Percentiles rank a stretch among this genome's conserved stretches.
Evolutionary conservation across 257 asterid species (phyloP).

Genomic region (Coffea eugenioides): DNA sequence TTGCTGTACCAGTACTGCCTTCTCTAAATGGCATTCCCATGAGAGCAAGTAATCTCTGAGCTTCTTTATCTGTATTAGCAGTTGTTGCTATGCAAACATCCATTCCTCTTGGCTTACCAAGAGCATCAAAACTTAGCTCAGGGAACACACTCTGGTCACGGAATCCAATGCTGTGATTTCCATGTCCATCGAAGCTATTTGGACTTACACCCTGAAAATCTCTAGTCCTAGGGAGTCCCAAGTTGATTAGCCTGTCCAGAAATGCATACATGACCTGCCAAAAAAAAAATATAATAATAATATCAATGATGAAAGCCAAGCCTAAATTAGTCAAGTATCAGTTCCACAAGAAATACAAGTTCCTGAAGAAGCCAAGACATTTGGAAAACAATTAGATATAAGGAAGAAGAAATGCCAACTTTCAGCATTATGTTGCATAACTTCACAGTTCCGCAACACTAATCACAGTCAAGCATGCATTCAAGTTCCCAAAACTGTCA

Average conservation of each 20-base stretch:
- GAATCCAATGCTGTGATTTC: conserved; percentile 84
- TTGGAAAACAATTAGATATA: background rate
- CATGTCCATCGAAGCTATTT: conserved; percentile 91
- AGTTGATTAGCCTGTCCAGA: conserved; percentile 87
- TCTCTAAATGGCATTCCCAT: conserved; percentile 97
- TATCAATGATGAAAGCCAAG: background rate
- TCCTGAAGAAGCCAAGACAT: too few species aligned
- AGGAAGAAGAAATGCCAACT: background rate
- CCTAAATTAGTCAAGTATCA: background rate
- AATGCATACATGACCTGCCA: conserved; percentile 80
- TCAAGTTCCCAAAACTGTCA: background rate
- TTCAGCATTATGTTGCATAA: background rate
- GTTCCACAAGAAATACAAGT: too few species aligned
- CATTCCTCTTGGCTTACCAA: conserved; percentile 94
- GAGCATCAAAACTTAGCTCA: conserved; percentile 62
- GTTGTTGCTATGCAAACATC: conserved; percentile 91
- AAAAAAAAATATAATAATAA: background rate
- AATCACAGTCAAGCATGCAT: background rate
- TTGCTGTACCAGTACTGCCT: conserved; percentile 40
- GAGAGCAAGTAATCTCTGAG: conserved; percentile 66
- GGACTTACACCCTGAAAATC: conserved; percentile 93
- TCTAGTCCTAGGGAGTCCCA: conserved; percentile 91
- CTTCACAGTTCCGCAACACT: background rate
- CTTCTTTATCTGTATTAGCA: conserved; percentile 82
- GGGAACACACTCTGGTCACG: conserved; percentile 96